Conservation (phyloP, 176 grass and related monocot species). For the Oryza australiensis region DNA sequence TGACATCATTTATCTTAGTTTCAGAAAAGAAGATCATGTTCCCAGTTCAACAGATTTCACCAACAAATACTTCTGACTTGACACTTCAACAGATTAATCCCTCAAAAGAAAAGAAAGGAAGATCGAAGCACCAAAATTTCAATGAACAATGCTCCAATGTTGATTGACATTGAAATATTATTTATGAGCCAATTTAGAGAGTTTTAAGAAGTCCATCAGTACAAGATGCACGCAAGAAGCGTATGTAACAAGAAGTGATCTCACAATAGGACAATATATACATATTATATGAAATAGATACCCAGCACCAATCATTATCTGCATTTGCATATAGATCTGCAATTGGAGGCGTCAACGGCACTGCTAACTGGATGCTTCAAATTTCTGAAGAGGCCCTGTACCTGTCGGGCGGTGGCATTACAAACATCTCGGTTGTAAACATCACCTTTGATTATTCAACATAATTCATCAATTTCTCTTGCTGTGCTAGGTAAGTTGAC, state of each 20-base stretch:
- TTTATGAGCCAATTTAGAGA: not conserved
- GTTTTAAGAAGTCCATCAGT: not conserved
- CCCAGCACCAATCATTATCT: slow-evolving; percentile 1
- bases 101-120: not conserved
- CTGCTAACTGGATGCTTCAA: not conserved
- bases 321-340: slow-evolving; percentile 20
- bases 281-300: not conserved
- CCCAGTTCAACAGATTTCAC: not conserved
- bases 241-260: not conserved
- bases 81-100: not conserved
- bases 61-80: not conserved
- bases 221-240: not conserved
- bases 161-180: not conserved
- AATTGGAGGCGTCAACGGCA: not conserved
- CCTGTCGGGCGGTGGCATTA: not conserved
- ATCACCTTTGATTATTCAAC: not conserved
- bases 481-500: not conserved
- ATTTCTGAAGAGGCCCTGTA: not conserved
- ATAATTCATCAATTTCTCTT: not conserved
- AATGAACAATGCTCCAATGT: slow-evolving; percentile 9
- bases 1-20: not conserved
- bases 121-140: not conserved
- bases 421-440: slow-evolving; percentile 20
- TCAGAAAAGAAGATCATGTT: not conserved
- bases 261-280: not conserved